These are phyloP conservation scores for Sphaerulina vaccinii DNA, from an alignment of 2,329 filamentous ascomycete genomes.

Conservation along the genomic window DNA sequence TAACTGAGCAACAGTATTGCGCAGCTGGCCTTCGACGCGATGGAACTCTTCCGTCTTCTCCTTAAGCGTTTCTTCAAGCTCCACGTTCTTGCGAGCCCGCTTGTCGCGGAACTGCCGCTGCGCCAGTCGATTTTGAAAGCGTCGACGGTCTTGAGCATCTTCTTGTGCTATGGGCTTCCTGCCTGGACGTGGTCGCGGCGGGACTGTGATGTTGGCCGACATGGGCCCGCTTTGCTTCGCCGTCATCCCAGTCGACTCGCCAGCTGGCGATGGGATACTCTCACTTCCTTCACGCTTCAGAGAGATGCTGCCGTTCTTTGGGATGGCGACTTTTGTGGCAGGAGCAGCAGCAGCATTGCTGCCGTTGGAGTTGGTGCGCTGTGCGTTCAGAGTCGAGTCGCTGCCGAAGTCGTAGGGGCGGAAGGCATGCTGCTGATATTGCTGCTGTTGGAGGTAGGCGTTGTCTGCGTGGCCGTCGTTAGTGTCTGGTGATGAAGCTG, in stretches of 20 bases:
- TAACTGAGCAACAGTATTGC: conserved; percentile 6
- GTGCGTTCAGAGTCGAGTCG: background rate
- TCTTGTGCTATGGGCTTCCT: conserved; percentile 78
- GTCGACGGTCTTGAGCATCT: conserved; percentile 87
- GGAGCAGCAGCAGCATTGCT: conserved; percentile 9
- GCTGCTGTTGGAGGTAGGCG: background rate
- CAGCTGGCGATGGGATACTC: background rate
- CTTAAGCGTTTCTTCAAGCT: conserved; percentile 36
- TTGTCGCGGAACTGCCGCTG: conserved; percentile 88
- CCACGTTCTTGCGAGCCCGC: conserved; percentile 72
- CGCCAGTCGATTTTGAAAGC: conserved; percentile 89
- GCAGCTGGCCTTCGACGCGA: conserved; percentile 1
- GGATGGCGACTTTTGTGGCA: conserved; percentile 17
- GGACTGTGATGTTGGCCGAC: conserved; percentile 40
- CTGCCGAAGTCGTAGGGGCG: too few species aligned
- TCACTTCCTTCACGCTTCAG: conserved; percentile 1
- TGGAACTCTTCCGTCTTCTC: conserved; percentile 41
- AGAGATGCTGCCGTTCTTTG: conserved; percentile 11
- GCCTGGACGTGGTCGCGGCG: conserved; percentile 62
- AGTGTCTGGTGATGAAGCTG: conserved; percentile 21
- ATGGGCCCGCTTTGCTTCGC: conserved; percentile 37
- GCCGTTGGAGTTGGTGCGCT: conserved; percentile 5
- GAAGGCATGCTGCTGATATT: conserved; percentile 6
- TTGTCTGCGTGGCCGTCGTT: conserved; percentile 21
- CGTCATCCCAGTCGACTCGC: conserved; percentile 12